Conservation (phyloP, 495 filamentous ascomycete genomes). For the Podospora pseudopauciseta region DNA sequence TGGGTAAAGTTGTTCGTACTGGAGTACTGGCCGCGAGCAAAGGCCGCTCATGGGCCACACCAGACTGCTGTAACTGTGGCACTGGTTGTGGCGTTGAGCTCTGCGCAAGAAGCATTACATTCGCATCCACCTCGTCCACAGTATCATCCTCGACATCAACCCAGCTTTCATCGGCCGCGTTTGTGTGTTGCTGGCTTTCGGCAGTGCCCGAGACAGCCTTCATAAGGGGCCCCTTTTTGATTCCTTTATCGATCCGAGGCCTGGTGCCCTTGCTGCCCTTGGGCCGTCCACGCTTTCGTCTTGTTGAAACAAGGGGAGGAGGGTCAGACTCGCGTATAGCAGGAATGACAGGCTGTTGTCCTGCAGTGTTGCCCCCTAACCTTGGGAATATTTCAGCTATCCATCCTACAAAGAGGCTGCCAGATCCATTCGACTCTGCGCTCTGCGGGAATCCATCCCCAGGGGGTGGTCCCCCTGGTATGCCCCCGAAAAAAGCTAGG, state of each 20-base stretch:
- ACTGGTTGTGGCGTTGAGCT: conserved; percentile 13
- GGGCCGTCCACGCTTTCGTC: conserved; percentile 46
- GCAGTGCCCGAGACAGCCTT: conserved; percentile 8
- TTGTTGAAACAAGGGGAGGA: conserved; percentile 18
- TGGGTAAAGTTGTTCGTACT: conserved; percentile 20
- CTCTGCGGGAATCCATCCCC: conserved; percentile 51
- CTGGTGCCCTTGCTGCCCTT: conserved; percentile 52
- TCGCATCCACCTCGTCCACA: conserved; percentile 26
- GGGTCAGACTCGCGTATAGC: conserved; percentile 19
- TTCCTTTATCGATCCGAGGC: conserved; percentile 47
- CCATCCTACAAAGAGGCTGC: conserved; percentile 56
- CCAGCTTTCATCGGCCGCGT: conserved; percentile 27
- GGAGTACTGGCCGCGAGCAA: conserved; percentile 1
- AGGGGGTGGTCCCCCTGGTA: conserved; percentile 53
- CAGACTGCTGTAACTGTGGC: not conserved
- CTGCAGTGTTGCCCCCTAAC: conserved; percentile 28
- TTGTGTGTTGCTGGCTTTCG: conserved; percentile 2
- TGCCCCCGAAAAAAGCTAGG: conserved; percentile 55
- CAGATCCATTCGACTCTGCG: conserved; percentile 51
- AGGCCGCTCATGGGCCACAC: not conserved
- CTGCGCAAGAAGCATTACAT: conserved; percentile 29
- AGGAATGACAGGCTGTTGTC: conserved; percentile 23
- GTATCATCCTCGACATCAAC: conserved; percentile 27
- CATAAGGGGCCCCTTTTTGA: conserved; percentile 40
- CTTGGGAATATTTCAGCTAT: conserved; percentile 56